Base-by-base conservation (phyloP, 208 protist genomes). In the Angomonas ambiguus region DNA sequence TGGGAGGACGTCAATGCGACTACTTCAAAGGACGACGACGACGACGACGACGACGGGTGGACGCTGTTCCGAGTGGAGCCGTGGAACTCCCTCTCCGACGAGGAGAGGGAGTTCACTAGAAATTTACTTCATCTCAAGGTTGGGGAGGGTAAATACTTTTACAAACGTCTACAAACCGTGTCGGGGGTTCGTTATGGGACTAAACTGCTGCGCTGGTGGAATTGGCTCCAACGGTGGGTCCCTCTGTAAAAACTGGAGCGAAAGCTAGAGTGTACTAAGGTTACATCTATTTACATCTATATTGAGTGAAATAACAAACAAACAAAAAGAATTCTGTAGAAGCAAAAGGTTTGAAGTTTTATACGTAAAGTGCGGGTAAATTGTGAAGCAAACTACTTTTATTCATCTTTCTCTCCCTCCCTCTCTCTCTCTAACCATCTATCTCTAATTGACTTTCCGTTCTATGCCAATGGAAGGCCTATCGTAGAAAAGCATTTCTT, bases 21-120 rank as follows among this genome's bases (percentile, higher is more conserved):
- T 1, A 61, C 61, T 11, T 33, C 41, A 28, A 34, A 25, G 18
- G 64, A 77, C 2, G 51, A 64, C 33, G 59, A 67, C 13, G 58
- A 30, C 1, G 32, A 71, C 34, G 65, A 71, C 61, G 25, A 62
- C 30, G 4, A 69, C 33, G 22, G 16, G 16, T 5, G 51, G 49
- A 31, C 13, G 62, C 20, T 20, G 49, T 55, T 55, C 16, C 22
- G 8, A 20, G 31, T 61, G 16, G 56, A 61, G 32, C 56, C 56
- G 5, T 61, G 60, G 41, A 51, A 65, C 41, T 5, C 35, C 35
- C 5, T 41, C 35, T 5, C 5, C 13, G 8, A 41, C 5, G 35
- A 41, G 8, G 5, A 5, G 35, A 5, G 13, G 35, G 35, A 41
- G 8, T 5, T 18, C 35, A 18, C 35, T 41, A 5, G 35, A 5